A percentile compares a stretch with the other conserved stretches of the same genome.
Evolutionary conservation across 768 basidiomycete genomes (phyloP).

Genomic region (Cystobasidium onofrii): DNA sequence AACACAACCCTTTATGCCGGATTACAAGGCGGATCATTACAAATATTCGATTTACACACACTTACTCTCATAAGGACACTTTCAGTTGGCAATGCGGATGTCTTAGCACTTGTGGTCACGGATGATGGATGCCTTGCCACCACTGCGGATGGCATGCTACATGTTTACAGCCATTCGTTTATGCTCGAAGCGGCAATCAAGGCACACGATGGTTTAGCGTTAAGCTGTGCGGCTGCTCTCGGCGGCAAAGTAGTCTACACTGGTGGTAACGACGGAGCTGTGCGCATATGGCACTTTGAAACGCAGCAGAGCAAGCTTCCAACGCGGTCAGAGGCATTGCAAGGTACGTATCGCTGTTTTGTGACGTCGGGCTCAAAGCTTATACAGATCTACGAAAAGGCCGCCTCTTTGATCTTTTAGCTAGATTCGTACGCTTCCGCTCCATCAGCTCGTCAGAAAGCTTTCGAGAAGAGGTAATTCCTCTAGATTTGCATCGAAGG

Average conservation of each 20-base stretch:
- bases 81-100: conserved; percentile 54
- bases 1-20: conserved; percentile 77
- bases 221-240: conserved; percentile 64
- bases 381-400: too few species aligned
- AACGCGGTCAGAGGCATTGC: conserved; percentile 3
- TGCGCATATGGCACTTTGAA: not conserved
- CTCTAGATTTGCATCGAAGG: not conserved
- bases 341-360: conserved; percentile 10
- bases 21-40: conserved; percentile 86
- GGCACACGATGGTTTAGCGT: conserved; percentile 73
- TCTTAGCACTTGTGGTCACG: not conserved
- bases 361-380: too few species aligned
- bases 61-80: conserved; percentile 76
- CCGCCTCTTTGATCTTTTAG: conserved; percentile 38
- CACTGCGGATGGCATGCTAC: conserved; percentile 46
- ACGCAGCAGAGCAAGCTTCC: not conserved
- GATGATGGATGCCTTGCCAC: conserved; percentile 17
- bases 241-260: conserved; percentile 53
- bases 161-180: conserved; percentile 73
- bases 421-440: conserved; percentile 70
- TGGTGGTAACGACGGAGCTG: conserved; percentile 61
- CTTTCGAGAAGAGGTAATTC: conserved; percentile 60
- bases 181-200: conserved; percentile 75
- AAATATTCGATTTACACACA: conserved; percentile 83
- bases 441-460: conserved; percentile 65